Evolutionary conservation across 495 filamentous ascomycete genomes (phyloP), one percentile per base, ranked within the genome.

Genomic region (Penicillium turbatum): DNA sequence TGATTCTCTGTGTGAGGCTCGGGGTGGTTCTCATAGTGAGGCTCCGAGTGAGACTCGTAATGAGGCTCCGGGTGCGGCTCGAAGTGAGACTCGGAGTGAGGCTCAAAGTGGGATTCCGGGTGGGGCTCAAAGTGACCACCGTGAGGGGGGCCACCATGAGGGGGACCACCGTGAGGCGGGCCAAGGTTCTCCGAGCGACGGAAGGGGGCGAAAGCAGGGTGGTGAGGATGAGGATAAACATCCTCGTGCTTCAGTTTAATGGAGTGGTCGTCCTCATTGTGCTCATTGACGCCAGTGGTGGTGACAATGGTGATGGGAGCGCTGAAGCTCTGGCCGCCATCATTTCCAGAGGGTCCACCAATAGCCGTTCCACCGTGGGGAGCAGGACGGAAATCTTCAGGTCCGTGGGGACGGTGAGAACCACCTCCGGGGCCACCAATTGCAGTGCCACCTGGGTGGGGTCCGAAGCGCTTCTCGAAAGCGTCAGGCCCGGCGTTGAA

Each of bases 181-280:
- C 46, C 46, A 17, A 5, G 11, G 34, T 39, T 36, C 11, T 48
- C 30, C 6, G 59, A 43, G 19, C 51, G 48, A 12, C 27, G 12
- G 16, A 19, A 46, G 34, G 6, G 19, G 15, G 0, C 21, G 8
- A 34, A 51, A 48, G 5, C 58, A 44, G 11, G 48, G 49, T 3
- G 40, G 13, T 40, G 8, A 15, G 52, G 34, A 5, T 2, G 36
- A 5, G 52, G 40, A 40, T 59, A 55, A 13, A 60, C 21, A 32
- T 60, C 60, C 5, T 24, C 53, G 50, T 63, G 41, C 45, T 63
- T 54, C 10, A 63, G 10, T 5, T 56, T 13, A 12, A 59, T 43
- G 12, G 63, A 61, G 55, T 69, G 66, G 44, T 62, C 55, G 29
- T 67, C 65, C 37, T 61, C 39, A 46, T 46, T 55, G 34, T 56